Evolutionary conservation across 2,329 filamentous ascomycete genomes (phyloP).

Genomic region (Diaporthe capsici): DNA sequence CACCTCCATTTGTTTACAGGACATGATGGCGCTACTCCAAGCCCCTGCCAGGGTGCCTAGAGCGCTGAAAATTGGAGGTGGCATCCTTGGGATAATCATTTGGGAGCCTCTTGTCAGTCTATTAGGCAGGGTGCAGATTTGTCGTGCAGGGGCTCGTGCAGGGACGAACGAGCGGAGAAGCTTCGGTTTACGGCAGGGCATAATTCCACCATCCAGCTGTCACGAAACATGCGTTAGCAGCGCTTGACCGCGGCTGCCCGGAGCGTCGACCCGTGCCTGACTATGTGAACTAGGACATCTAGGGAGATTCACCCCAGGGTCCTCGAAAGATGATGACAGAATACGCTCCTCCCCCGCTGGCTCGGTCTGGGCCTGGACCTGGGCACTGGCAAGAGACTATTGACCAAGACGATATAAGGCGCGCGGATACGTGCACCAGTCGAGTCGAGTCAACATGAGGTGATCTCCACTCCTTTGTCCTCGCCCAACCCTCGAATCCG

Average conservation of each 20-base stretch:
- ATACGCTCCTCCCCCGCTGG: conserved; percentile 16
- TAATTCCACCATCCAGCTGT: conserved; percentile 40
- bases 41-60: neutral
- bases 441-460: neutral
- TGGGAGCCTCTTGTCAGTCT: neutral
- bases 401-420: conserved; percentile 25
- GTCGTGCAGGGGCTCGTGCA: conserved; percentile 12
- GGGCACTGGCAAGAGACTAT: neutral
- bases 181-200: conserved; percentile 14
- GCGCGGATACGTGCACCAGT: neutral
- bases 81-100: neutral
- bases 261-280: conserved; percentile 34
- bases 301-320: conserved; percentile 4
- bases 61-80: neutral
- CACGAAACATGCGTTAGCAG: conserved; percentile 35
- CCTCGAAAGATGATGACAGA: neutral
- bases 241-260: conserved; percentile 36
- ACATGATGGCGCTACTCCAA: neutral
- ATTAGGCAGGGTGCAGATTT: neutral
- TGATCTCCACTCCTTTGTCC: neutral
- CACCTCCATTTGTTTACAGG: too few relatives aligned
- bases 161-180: conserved; percentile 22
- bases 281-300: neutral
- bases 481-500: conserved; percentile 3
- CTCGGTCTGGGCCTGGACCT: conserved; percentile 19